Base-by-base conservation (phyloP, 768 basidiomycete genomes). In the Phanerochaete sordida region DNA sequence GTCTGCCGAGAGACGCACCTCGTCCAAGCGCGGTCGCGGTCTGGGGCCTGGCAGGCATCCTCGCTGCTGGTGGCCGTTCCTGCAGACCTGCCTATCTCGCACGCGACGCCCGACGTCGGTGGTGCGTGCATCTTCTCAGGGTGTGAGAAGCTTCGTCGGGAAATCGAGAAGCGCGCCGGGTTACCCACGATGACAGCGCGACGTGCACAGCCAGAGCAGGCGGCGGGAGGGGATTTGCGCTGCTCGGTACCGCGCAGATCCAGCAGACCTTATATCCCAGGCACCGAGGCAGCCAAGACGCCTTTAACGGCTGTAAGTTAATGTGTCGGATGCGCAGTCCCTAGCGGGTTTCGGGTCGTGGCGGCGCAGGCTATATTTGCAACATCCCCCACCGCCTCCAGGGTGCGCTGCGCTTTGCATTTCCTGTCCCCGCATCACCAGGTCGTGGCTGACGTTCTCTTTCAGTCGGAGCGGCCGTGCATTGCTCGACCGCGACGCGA, bases 11-110 rank as follows among this genome's bases (percentile, higher is more conserved):
- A n/a, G 47, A 48, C 24, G 47, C 53, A 56, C 50, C 58, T 43
- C 19, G 39, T 19, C 39, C 39, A 19, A 11, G 39, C 11, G 11
- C 39, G 8, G 39, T 4, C 11, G 19, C 19, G 19, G 19, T 16
- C 11, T 11, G 39, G 39, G 39, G 19, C 19, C 8, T 11, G 19
- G 39, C 52, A n/a, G 15, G 13, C 37, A 28, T 43, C 21, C 12
- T 59, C 53, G 47, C 47, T 19, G 7, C 6, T 28, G 47, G 7
- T 8, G 11, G 39, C 13, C 31, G 21, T 37, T 57, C 61, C 37
- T 46, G 3, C 51, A 56, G 16, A 6, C 26, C 59, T 65, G 59
- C 57, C 61, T 24, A 59, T 58, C 28, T 50, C 48, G 51, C 45
- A 44, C 27, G 8, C 39, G 39, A 12, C 19, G 19, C 39, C 39